Conservation (phyloP, 1,139 yeast genomes). For the Yamadazyma membranifaciens region DNA sequence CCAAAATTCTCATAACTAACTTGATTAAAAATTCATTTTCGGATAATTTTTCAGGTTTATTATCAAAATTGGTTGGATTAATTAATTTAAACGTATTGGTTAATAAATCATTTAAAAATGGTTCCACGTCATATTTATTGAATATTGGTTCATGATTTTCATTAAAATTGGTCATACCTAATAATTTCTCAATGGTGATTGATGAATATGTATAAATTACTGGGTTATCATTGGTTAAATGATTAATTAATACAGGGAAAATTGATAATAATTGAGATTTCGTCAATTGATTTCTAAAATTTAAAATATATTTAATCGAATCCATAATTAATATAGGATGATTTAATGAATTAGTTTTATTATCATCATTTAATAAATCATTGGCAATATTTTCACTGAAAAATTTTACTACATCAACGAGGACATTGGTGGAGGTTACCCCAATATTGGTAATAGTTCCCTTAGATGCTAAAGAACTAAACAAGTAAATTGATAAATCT, state of each 20-base stretch:
- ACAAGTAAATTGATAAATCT: slow-evolving; percentile 83
- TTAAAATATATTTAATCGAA: slow-evolving; percentile 86
- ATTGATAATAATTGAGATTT: slow-evolving; percentile 79
- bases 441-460: slow-evolving; percentile 85
- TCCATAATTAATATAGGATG: slow-evolving; percentile 85
- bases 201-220: slow-evolving; percentile 94
- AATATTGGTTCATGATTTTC: slow-evolving; percentile 56
- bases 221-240: slow-evolving; percentile 60
- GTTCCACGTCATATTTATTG: slow-evolving; percentile 64
- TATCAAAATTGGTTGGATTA: slow-evolving; percentile 23
- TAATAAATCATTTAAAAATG: slow-evolving; percentile 50
- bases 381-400: slow-evolving; percentile 79
- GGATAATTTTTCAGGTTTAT: slow-evolving; percentile 79
- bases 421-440: slow-evolving; percentile 79
- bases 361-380: slow-evolving; percentile 54
- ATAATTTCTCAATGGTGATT: slow-evolving; percentile 83
- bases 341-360: slow-evolving; percentile 12
- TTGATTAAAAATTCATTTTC: slow-evolving; percentile 94
- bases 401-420: slow-evolving; percentile 84
- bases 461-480: slow-evolving; percentile 87
- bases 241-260: slow-evolving; percentile 75
- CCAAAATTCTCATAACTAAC: slow-evolving; percentile 79
- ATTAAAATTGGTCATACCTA: slow-evolving; percentile 66
- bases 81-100: slow-evolving; percentile 67
- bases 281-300: slow-evolving; percentile 89